phyloP scores from a whole-genome alignment of 495 filamentous ascomycete genomes.

The Podospora appendiculata region DNA sequence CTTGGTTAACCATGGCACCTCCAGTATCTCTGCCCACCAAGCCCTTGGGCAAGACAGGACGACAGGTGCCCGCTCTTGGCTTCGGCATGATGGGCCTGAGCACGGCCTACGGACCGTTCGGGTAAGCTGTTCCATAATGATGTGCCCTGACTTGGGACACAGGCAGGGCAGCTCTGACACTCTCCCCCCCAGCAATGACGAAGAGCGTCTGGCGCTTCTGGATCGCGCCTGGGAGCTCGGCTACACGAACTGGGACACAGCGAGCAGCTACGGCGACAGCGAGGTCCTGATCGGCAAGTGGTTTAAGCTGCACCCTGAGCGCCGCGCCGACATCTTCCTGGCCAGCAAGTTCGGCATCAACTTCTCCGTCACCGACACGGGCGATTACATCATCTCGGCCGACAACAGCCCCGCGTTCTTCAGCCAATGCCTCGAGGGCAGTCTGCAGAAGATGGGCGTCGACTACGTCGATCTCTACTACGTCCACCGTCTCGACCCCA shows the following conservation, averaged over 20 bases:
- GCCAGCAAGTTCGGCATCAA: constrained; percentile 46
- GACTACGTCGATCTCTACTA: constrained; percentile 55
- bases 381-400: constrained; percentile 10
- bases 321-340: constrained; percentile 45
- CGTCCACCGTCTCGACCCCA: constrained; percentile 43
- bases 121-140: background rate
- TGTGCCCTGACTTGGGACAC: background rate
- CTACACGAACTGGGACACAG: constrained; percentile 42
- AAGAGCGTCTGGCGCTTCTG: constrained; percentile 37
- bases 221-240: constrained; percentile 41
- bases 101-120: background rate
- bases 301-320: constrained; percentile 40
- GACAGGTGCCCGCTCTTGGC: background rate
- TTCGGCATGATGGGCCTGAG: background rate
- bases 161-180: background rate
- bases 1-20: background rate
- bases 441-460: constrained; percentile 42
- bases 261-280: constrained; percentile 37
- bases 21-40: background rate
- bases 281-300: constrained; percentile 48
- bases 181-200: constrained; percentile 20
- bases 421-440: constrained; percentile 38
- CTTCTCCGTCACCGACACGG: background rate
- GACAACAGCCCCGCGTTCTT: constrained; percentile 48
- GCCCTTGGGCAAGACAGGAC: background rate